Conservation (phyloP, 2,329 filamentous ascomycete species). For the Hypoxylon sp. region DNA sequence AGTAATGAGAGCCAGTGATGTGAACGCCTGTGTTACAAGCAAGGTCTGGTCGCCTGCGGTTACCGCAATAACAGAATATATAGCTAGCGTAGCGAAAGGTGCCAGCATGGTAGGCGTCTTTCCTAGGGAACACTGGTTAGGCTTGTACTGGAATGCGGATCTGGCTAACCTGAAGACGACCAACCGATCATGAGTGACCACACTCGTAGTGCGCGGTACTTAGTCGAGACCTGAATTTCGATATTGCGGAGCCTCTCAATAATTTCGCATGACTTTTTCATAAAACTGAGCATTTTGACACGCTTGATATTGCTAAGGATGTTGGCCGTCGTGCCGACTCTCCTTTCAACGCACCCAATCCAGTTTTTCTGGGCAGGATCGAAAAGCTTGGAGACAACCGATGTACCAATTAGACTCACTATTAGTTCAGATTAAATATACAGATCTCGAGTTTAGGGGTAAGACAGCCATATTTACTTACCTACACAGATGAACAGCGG, state of each 20-base stretch:
- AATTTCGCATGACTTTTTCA: background rate
- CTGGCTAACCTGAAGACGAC: too few relatives aligned
- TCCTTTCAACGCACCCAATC: slow-evolving; percentile 4
- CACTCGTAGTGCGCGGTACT: too few relatives aligned
- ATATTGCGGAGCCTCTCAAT: too few relatives aligned
- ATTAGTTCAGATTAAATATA: too few relatives aligned
- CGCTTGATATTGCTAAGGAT: background rate
- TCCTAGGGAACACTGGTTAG: too few relatives aligned
- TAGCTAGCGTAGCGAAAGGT: background rate
- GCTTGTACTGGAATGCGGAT: too few relatives aligned
- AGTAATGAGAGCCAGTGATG: slow-evolving; percentile 1
- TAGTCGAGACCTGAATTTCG: background rate
- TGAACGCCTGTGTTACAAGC: slow-evolving; percentile 8
- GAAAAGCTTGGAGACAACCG: too few relatives aligned
- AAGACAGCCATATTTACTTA: background rate
- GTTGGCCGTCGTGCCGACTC: background rate
- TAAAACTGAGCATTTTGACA: slow-evolving; percentile 15
- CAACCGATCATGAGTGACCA: background rate
- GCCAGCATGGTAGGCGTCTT: too few relatives aligned
- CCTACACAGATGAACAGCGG: background rate
- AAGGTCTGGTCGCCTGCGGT: too few relatives aligned
- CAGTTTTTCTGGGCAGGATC: slow-evolving; percentile 4
- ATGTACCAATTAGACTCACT: too few relatives aligned
- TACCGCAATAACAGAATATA: background rate
- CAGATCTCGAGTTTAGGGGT: too few relatives aligned